Conservation (phyloP, 1,284 basidiomycete species). For the Cryptococcus sp. region DNA sequence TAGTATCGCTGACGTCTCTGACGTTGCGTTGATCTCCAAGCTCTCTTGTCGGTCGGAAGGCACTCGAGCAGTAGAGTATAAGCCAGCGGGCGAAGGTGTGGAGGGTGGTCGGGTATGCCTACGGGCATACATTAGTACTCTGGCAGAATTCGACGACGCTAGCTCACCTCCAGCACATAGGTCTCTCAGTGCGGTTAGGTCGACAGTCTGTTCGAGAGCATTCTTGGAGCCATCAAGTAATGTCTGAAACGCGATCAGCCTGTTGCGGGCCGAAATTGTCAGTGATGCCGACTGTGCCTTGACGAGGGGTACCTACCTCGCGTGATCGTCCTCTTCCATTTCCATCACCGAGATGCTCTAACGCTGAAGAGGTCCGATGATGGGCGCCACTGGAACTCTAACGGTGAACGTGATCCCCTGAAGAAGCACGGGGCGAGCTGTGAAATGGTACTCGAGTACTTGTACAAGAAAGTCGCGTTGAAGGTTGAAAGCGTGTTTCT, state of each 20-base stretch:
- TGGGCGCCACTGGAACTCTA: too few species aligned
- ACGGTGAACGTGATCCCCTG: too few species aligned
- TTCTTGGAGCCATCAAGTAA: conserved; percentile 43
- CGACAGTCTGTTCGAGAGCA: conserved; percentile 36
- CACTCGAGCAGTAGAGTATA: conserved; percentile 48
- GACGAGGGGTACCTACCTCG: conserved; percentile 2
- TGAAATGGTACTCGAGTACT: too few species aligned
- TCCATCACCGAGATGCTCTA: too few species aligned
- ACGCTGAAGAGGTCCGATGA: too few species aligned
- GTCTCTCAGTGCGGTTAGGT: conserved; percentile 39
- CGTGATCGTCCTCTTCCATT: conserved; percentile 9
- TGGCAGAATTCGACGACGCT: not conserved
- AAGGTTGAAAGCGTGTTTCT: too few species aligned
- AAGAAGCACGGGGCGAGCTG: too few species aligned
- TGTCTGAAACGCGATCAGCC: conserved; percentile 47
- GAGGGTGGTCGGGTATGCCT: conserved; percentile 52
- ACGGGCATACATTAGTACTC: too few species aligned
- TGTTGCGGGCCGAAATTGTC: conserved; percentile 12
- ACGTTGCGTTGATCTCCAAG: conserved; percentile 36
- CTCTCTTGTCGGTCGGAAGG: conserved; percentile 37
- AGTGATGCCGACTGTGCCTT: not conserved
- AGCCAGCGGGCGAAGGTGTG: conserved; percentile 47
- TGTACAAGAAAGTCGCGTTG: too few species aligned
- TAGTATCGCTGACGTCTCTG: conserved; percentile 39
- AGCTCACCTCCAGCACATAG: conserved; percentile 46